Conservation (phyloP, 2,329 filamentous ascomycete genomes). For the Penicillium nordicum region DNA sequence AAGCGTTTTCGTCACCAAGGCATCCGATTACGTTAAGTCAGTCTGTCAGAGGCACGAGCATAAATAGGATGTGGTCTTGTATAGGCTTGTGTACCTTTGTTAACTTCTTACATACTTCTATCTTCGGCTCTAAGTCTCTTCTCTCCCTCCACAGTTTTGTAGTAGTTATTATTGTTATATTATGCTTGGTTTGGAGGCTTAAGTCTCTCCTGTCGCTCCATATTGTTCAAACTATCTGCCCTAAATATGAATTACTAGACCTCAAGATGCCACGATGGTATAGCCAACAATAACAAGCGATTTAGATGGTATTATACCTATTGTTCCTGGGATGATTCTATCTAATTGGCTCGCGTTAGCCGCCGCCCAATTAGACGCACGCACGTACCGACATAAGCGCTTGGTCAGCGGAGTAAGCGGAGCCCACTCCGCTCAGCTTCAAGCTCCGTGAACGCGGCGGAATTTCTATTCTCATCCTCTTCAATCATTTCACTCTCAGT, state of each 20-base stretch:
- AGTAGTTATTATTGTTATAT: too few relatives aligned
- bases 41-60: too few relatives aligned
- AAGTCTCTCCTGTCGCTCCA: background rate
- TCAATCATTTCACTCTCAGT: background rate
- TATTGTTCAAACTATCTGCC: background rate
- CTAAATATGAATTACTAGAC: background rate
- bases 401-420: conserved; percentile 10
- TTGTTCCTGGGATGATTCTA: background rate
- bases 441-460: conserved; percentile 1
- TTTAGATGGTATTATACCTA: background rate
- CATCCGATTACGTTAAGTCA: too few relatives aligned
- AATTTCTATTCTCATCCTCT: background rate
- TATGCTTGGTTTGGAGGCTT: background rate
- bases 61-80: too few relatives aligned
- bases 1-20: too few relatives aligned
- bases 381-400: background rate
- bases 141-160: background rate
- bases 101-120: background rate
- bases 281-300: background rate
- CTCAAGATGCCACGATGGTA: background rate
- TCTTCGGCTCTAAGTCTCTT: background rate
- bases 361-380: conserved; percentile 3
- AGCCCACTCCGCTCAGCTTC: conserved; percentile 1
- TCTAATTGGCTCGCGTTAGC: background rate
- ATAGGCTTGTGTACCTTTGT: background rate